phyloP scores from a whole-genome alignment of 1,284 basidiomycete species.

The Trichosporon coremiiforme region DNA sequence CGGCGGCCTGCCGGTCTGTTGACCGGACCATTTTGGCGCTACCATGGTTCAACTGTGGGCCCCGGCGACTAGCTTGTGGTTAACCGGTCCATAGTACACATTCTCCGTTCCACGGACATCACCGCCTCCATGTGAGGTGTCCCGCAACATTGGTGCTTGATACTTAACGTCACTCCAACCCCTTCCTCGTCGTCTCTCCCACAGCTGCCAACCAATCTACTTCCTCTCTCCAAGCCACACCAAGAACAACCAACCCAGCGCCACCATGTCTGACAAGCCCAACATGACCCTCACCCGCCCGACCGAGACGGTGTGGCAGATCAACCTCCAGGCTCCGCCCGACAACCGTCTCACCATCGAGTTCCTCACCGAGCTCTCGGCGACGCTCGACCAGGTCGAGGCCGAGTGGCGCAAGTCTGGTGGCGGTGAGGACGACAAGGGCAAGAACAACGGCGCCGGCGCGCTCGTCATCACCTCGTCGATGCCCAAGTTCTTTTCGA shows the following conservation, averaged over 20 bases:
- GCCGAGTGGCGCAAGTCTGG: conserved; percentile 70
- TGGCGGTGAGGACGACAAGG: conserved; percentile 45
- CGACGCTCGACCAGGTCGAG: conserved; percentile 74
- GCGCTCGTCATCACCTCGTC: conserved; percentile 72
- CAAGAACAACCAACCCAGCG: not conserved
- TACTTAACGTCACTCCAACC: not conserved
- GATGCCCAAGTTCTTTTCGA: conserved; percentile 87
- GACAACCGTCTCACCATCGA: conserved; percentile 55
- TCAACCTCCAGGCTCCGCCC: conserved; percentile 50
- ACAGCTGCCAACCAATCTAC: not conserved
- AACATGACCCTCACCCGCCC: conserved; percentile 44
- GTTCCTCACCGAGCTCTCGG: conserved; percentile 56
- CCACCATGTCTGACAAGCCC: conserved; percentile 15
- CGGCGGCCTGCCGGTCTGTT: not conserved
- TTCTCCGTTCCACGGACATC: not conserved
- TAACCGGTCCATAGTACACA: not conserved
- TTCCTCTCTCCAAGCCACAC: not conserved
- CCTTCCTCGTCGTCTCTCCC: not conserved
- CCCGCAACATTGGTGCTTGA: not conserved
- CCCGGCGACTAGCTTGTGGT: not conserved
- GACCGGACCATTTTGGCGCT: not conserved
- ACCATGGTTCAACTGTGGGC: not conserved
- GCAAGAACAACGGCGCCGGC: conserved; percentile 59
- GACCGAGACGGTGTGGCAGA: conserved; percentile 43
- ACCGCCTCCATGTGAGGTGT: not conserved